A percentile compares a stretch with the other conserved stretches of the same genome.
These are phyloP conservation scores for Hordeum pubiflorum DNA, from an alignment of 202 grass and related monocot species.

Conservation along the genomic window DNA sequence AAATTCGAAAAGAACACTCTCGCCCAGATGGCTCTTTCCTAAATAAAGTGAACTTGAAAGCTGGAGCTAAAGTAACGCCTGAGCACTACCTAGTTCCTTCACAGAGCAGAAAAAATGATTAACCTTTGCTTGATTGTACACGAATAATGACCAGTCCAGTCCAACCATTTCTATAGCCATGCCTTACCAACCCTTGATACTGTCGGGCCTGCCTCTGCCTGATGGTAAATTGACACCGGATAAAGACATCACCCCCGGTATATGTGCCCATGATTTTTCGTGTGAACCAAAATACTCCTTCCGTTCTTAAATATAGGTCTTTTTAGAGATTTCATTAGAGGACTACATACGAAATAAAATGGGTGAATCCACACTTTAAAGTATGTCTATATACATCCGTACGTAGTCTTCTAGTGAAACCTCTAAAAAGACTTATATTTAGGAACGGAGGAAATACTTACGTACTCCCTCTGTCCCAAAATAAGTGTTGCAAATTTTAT, in stretches of 20 bases:
- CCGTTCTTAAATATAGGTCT: too few relatives aligned
- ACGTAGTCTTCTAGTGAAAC: too few relatives aligned
- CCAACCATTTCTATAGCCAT: not conserved
- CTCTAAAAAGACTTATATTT: too few relatives aligned
- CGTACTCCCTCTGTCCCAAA: too few relatives aligned
- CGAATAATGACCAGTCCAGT: not conserved
- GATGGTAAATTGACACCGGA: not conserved
- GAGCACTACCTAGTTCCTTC: not conserved
- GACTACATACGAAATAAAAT: too few relatives aligned
- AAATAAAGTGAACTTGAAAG: not conserved
- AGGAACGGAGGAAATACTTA: too few relatives aligned
- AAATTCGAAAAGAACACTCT: too few relatives aligned
- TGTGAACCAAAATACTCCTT: not conserved
- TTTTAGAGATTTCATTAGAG: too few relatives aligned
- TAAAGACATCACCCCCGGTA: not conserved
- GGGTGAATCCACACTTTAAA: too few relatives aligned
- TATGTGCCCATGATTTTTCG: not conserved
- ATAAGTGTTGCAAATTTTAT: too few relatives aligned
- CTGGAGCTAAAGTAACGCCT: not conserved
- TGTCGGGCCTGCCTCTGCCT: not conserved
- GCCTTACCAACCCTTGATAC: not conserved
- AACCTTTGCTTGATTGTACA: not conserved
- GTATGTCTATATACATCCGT: too few relatives aligned
- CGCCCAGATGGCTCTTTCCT: not conserved
- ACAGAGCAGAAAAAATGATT: not conserved